Base-by-base conservation (phyloP, 148 eudicot genomes). In the Vaccinium vitisidaea region DNA sequence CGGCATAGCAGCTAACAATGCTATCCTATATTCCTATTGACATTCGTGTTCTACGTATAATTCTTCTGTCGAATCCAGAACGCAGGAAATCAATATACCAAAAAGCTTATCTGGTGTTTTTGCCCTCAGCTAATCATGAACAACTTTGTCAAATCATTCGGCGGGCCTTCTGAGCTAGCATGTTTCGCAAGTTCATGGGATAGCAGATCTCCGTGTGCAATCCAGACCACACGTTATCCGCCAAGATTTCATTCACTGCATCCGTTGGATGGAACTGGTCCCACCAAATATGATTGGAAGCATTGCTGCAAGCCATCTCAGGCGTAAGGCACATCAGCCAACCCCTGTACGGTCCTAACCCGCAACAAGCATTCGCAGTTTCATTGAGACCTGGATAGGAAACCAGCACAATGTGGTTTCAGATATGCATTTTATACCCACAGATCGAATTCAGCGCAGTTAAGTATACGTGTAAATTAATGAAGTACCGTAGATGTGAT, bases 241-340 rank as follows among this genome's bases (percentile, higher is more conserved):
- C 97, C 79, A 96, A 85, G 77, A 96, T 92, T 18, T 65, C 88
- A 80, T 96, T 94, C 43, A 96, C 98, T 39, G 95, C 94, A 80
- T 87, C 94, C 0, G 98, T 94, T 48, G 98, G 98, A 90, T 94
- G 98, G 81, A 94, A 96, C 86, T 94, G 98, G 43, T 94, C 99
- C 99, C 99, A 94, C 98, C 99, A 96, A 32, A 94, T 88, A 88
- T 96, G 95, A 46, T 87, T 90, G 21, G 98, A 91, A 61, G 99
- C 95, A 83, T 93, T 89, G 3, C 30, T 82, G 77, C 99, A 96
- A 81, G 99, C 97, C 99, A 93, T 94, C 63, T 90, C 94, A 21
- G 98, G 89, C 12, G 94, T 87, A 79, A 96, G 78, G 86, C 99
- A 96, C 87, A 89, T 87, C 16, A 96, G 90, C 93, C 92, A 88